These are phyloP conservation scores for Rhizomucor miehei DNA, from an alignment of 371 early-diverging fungal species.

Conservation along the genomic window DNA sequence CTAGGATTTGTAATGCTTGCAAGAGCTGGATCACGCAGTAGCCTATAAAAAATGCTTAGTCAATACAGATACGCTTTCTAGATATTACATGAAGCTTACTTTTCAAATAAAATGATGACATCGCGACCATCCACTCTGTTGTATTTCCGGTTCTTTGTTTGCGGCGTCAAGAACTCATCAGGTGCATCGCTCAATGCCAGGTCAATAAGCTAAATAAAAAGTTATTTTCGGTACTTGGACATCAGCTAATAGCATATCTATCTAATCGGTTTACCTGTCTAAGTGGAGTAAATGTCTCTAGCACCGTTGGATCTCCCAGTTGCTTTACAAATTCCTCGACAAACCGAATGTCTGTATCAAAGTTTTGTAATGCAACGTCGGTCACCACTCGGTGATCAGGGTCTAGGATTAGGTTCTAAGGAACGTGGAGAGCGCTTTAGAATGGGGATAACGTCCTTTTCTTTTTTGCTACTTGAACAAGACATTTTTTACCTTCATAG, in stretches of 20 bases:
- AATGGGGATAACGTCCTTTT: too few species aligned
- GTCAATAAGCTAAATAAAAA: constrained; percentile 49
- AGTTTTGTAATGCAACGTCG: constrained; percentile 59
- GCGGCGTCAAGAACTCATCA: constrained; percentile 70
- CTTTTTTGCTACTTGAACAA: not conserved
- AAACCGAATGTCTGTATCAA: constrained; percentile 72
- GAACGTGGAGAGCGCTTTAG: not conserved
- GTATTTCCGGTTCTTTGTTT: constrained; percentile 61
- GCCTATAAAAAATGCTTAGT: constrained; percentile 8
- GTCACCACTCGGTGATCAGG: constrained; percentile 66
- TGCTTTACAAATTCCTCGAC: constrained; percentile 69
- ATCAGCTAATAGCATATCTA: not conserved
- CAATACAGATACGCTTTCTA: not conserved
- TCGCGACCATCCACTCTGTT: constrained; percentile 58
- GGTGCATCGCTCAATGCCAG: constrained; percentile 66
- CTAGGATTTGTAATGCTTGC: constrained; percentile 6
- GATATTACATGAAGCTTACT: constrained; percentile 47
- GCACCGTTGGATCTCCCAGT: constrained; percentile 65
- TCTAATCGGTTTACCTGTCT: constrained; percentile 56
- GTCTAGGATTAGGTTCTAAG: constrained; percentile 57
- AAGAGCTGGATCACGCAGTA: constrained; percentile 15
- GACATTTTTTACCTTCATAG: constrained; percentile 47
- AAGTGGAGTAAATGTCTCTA: constrained; percentile 70
- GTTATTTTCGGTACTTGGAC: not conserved
- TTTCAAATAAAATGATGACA: constrained; percentile 74